phyloP scores from a whole-genome alignment of 1,284 basidiomycete species.

The Irpex sp. region DNA sequence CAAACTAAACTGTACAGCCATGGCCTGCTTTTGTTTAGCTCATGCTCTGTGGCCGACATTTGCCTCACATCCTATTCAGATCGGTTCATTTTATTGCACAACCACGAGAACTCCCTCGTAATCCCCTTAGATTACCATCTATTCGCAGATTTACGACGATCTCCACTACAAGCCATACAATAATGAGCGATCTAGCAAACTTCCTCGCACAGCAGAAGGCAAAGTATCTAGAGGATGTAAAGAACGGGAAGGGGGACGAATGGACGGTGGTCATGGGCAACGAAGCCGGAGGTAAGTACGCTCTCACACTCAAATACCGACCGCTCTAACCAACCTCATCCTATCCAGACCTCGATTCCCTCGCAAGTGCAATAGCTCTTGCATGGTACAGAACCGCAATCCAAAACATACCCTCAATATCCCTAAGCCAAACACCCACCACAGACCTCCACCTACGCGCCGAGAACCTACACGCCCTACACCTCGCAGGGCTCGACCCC shows the following conservation, averaged over 20 bases:
- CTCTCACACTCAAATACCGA: too few relatives aligned
- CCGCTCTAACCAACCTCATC: slow-evolving; percentile 2
- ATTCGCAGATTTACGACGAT: background rate
- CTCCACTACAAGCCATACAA: background rate
- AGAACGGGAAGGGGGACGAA: slow-evolving; percentile 39
- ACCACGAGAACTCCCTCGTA: background rate
- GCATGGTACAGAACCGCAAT: slow-evolving; percentile 65
- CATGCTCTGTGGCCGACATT: background rate
- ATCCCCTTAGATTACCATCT: background rate
- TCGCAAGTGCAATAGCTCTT: slow-evolving; percentile 81
- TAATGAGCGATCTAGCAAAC: slow-evolving; percentile 3
- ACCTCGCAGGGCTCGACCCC: slow-evolving; percentile 48
- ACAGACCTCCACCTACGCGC: slow-evolving; percentile 76
- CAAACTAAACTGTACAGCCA: background rate
- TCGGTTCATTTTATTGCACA: background rate
- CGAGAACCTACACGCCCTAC: slow-evolving; percentile 82
- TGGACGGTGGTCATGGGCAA: slow-evolving; percentile 91
- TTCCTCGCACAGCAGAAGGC: slow-evolving; percentile 38
- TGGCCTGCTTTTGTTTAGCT: background rate
- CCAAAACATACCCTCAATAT: slow-evolving; percentile 51
- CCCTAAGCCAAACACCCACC: slow-evolving; percentile 72
- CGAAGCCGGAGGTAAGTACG: slow-evolving; percentile 79
- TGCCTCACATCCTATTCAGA: background rate
- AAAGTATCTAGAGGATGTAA: slow-evolving; percentile 43
- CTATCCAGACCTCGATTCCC: slow-evolving; percentile 77